A percentile compares a stretch with the other conserved stretches of the same genome.
These are phyloP conservation scores for Viola pubescens DNA, from an alignment of 441 rosid genomes.

Conservation along the genomic window DNA sequence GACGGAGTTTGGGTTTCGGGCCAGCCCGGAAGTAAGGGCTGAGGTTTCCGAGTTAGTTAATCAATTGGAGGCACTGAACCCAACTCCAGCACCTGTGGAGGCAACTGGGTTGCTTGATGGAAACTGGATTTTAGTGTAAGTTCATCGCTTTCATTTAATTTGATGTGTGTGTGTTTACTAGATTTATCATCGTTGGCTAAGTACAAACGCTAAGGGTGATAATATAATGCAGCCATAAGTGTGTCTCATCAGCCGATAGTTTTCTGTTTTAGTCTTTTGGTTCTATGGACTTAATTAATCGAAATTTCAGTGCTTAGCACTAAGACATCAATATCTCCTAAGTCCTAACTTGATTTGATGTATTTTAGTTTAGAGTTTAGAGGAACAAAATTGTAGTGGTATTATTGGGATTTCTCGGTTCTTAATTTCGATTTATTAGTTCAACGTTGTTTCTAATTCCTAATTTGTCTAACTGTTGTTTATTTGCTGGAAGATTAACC, in stretches of 20 bases:
- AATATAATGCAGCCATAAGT: too few relatives aligned
- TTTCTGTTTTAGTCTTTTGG: too few relatives aligned
- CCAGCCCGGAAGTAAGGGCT: conserved; percentile 60
- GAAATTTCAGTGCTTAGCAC: too few relatives aligned
- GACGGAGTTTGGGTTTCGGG: conserved; percentile 72
- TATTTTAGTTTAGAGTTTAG: too few relatives aligned
- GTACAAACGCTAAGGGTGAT: too few relatives aligned
- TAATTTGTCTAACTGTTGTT: not conserved
- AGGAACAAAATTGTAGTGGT: too few relatives aligned
- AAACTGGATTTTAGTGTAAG: conserved; percentile 89
- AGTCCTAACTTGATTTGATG: too few relatives aligned
- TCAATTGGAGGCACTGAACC: conserved; percentile 76
- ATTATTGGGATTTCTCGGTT: too few relatives aligned
- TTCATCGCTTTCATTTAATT: not conserved
- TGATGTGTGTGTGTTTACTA: not conserved
- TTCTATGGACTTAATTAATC: too few relatives aligned
- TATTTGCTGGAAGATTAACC: conserved; percentile 1
- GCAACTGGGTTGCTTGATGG: conserved; percentile 66
- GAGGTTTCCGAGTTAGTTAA: conserved; percentile 88
- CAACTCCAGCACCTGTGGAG: conserved; percentile 62
- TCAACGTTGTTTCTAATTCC: not conserved
- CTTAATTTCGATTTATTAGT: too few relatives aligned
- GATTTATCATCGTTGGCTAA: not conserved
- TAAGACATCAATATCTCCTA: too few relatives aligned
- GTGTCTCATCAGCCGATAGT: too few relatives aligned